A percentile compares a stretch with the other conserved stretches of the same genome.
phyloP scores from a whole-genome alignment of 75 land plant genomes.

The Chamaecyparis obtusa region DNA sequence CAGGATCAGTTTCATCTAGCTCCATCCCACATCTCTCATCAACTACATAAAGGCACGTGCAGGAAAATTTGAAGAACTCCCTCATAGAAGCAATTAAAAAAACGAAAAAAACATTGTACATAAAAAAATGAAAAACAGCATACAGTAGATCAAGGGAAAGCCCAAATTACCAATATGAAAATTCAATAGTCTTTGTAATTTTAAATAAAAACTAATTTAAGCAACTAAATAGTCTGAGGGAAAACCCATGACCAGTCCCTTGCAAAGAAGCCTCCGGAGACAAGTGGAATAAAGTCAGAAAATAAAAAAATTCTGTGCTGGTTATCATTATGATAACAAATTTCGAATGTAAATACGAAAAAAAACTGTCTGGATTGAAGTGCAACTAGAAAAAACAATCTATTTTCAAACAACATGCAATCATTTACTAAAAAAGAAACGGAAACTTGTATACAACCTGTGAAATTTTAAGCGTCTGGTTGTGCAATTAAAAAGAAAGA shows the following conservation, averaged over 20 bases:
- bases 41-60: slow-evolving; percentile 42
- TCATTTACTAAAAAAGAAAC: background rate
- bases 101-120: background rate
- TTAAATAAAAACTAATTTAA: background rate
- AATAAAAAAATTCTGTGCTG: background rate
- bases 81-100: background rate
- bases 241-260: background rate
- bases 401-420: background rate
- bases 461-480: background rate
- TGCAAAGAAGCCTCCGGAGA: background rate
- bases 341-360: background rate
- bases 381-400: background rate
- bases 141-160: background rate
- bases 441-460: background rate
- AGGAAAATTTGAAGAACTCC: background rate
- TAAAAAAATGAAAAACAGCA: background rate
- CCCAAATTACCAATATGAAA: background rate
- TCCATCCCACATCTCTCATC: slow-evolving; percentile 99
- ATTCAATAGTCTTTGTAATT: background rate
- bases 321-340: background rate
- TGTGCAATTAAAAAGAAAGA: slow-evolving; percentile 6
- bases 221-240: background rate
- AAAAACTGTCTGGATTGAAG: background rate
- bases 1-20: slow-evolving; percentile 98
- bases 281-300: background rate